phyloP scores from a whole-genome alignment of 108 stramenopile species.

The Craspedostauros australis region DNA sequence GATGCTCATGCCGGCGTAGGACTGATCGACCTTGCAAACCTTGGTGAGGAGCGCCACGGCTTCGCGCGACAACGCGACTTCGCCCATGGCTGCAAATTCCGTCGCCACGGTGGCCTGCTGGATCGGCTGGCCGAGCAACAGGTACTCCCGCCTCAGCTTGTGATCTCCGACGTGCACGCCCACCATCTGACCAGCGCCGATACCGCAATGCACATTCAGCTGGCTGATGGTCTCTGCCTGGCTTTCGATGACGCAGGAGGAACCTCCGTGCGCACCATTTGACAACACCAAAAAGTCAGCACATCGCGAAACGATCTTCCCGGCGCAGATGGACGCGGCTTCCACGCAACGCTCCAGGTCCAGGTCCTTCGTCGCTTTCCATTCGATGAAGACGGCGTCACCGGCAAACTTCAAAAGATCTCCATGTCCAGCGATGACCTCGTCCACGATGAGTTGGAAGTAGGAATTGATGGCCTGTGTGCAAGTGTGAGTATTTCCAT shows the following conservation, averaged over 20 bases:
- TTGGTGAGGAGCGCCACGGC: background rate
- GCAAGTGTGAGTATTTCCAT: background rate
- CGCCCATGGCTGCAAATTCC: constrained; percentile 26
- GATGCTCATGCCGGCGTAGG: too few species aligned
- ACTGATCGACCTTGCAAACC: constrained; percentile 1
- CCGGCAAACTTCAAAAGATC: constrained; percentile 74
- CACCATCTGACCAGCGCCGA: constrained; percentile 39
- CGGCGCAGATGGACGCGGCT: constrained; percentile 42
- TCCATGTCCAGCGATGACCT: constrained; percentile 48
- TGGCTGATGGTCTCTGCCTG: background rate
- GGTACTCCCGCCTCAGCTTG: constrained; percentile 38
- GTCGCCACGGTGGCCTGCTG: constrained; percentile 50
- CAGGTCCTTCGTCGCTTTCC: constrained; percentile 20
- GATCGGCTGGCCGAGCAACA: constrained; percentile 57
- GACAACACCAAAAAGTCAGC: constrained; percentile 45
- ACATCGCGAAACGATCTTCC: constrained; percentile 42
- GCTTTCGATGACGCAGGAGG: background rate
- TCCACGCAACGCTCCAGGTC: constrained; percentile 43
- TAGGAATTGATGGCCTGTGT: constrained; percentile 64
- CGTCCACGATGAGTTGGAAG: constrained; percentile 69
- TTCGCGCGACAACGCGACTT: constrained; percentile 31
- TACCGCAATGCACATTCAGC: constrained; percentile 31
- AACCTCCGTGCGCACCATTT: constrained; percentile 12
- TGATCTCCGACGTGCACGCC: constrained; percentile 52
- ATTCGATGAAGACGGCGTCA: constrained; percentile 40